phyloP scores from a whole-genome alignment of 441 rosid genomes.

The Populus trichocarpa region DNA sequence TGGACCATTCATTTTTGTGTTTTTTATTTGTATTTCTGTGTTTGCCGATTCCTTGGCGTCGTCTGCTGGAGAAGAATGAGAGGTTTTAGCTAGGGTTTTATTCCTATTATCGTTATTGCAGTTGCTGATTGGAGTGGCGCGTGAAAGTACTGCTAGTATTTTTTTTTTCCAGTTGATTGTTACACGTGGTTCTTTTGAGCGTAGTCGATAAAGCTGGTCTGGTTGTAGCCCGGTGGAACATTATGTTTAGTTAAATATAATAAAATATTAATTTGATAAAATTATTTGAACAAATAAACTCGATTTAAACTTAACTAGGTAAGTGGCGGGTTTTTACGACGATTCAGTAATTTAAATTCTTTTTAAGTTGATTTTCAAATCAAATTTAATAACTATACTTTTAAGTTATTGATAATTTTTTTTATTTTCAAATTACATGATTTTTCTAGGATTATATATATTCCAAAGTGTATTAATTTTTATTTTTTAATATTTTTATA shows the following conservation, averaged over 20 bases:
- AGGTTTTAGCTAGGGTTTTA: conserved; percentile 1
- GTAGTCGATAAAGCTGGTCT: background rate
- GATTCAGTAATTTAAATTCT: background rate
- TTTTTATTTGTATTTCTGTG: background rate
- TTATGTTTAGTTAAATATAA: background rate
- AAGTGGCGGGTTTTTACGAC: background rate
- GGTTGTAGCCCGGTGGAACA: background rate
- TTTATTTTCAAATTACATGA: no score
- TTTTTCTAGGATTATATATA: no score
- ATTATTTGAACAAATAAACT: no score
- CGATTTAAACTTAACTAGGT: background rate
- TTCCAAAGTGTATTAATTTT: no score
- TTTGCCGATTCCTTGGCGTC: background rate
- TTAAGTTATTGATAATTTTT: no score
- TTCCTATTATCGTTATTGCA: background rate
- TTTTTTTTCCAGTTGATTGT: background rate
- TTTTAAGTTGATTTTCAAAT: background rate
- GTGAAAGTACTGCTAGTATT: background rate
- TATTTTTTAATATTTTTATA: no score
- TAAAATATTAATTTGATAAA: background rate
- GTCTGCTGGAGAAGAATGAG: background rate
- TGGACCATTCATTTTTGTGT: conserved; percentile 27
- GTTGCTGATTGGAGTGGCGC: background rate
- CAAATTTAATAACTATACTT: no score
- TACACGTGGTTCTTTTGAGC: background rate